Conservation (phyloP, 805 yeast genomes). For the Candida railenensis region DNA sequence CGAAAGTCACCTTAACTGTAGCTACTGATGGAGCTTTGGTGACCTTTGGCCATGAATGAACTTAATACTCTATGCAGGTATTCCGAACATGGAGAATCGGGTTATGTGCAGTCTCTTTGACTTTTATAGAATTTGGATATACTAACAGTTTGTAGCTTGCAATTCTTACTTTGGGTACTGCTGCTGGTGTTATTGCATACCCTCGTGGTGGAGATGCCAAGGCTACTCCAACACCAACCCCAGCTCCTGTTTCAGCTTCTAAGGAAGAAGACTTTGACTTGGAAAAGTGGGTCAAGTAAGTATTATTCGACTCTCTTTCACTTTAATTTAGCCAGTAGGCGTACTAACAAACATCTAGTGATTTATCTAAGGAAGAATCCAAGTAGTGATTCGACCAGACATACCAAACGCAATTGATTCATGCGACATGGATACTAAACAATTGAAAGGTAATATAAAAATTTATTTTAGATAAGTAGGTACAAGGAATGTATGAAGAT, state of each 20-base stretch:
- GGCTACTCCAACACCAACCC: slow-evolving; percentile 21
- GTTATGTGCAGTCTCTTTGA: too few relatives aligned
- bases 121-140: too few relatives aligned
- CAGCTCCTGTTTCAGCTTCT: slow-evolving; percentile 21
- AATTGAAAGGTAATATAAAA: too few relatives aligned
- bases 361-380: slow-evolving; percentile 40
- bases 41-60: too few relatives aligned
- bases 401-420: too few relatives aligned
- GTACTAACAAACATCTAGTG: slow-evolving; percentile 29
- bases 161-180: slow-evolving; percentile 39
- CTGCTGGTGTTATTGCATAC: slow-evolving; percentile 36
- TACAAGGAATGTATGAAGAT: too few relatives aligned
- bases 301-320: slow-evolving; percentile 11
- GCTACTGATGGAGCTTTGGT: too few relatives aligned
- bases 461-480: too few relatives aligned
- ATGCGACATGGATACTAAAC: too few relatives aligned
- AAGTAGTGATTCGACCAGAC: too few relatives aligned
- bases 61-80: background rate
- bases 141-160: slow-evolving; percentile 34
- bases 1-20: too few relatives aligned
- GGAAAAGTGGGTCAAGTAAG: slow-evolving; percentile 43
- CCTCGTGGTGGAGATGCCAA: slow-evolving; percentile 27
- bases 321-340: background rate
- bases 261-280: slow-evolving; percentile 44
- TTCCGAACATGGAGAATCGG: background rate